Conservation (phyloP, 2,329 filamentous ascomycete species). For the Nigrospora oryzae region DNA sequence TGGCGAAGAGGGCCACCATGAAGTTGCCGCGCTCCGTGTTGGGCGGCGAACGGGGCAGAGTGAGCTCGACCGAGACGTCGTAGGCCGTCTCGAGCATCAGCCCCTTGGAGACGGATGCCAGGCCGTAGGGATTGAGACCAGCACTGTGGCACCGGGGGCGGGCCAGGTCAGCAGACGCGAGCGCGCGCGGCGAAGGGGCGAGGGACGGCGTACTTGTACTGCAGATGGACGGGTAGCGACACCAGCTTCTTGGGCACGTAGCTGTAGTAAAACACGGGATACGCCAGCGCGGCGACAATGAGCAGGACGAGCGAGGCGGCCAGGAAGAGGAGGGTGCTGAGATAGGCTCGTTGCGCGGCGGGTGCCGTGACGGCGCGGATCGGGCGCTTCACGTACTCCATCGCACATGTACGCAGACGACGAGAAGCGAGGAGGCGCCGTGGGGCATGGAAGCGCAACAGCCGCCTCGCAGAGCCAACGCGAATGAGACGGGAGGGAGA, state of each 20-base stretch:
- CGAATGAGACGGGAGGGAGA: no score
- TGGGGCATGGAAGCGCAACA: no score
- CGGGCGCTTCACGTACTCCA: conserved; percentile 17
- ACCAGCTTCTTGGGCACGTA: conserved; percentile 48
- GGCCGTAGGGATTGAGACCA: conserved; percentile 43
- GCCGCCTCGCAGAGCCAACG: no score
- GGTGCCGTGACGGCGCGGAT: conserved; percentile 37
- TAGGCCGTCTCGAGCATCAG: conserved; percentile 71
- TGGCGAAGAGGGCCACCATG: conserved; percentile 77
- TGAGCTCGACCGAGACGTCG: conserved; percentile 69
- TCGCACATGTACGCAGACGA: no score
- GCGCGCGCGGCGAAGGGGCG: background rate
- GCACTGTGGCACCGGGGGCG: conserved; percentile 21
- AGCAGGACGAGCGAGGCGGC: conserved; percentile 34
- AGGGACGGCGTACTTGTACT: conserved; percentile 42
- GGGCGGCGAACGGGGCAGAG: conserved; percentile 66
- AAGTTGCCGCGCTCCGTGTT: conserved; percentile 84
- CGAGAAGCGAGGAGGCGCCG: no score
- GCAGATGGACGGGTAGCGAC: conserved; percentile 43
- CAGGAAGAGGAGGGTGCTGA: conserved; percentile 37
- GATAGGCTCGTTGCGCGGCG: conserved; percentile 37
- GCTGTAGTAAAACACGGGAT: conserved; percentile 45
- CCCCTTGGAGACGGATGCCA: conserved; percentile 37
- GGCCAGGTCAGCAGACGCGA: background rate
- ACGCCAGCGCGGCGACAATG: conserved; percentile 37